Base-by-base conservation (phyloP, 164 flowering plant species). In the Paratinospora sagittata region DNA sequence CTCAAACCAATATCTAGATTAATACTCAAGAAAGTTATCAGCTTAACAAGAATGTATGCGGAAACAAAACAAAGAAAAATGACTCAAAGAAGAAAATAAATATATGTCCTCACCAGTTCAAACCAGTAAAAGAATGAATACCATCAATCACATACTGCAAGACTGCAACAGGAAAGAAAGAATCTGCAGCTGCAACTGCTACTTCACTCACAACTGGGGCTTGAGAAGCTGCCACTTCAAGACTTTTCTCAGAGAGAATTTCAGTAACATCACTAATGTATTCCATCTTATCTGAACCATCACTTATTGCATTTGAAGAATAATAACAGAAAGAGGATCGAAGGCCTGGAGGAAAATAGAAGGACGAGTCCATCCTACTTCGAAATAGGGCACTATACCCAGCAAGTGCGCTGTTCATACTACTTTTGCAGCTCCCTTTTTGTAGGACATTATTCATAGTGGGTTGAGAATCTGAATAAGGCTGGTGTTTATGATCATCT, bases 111-210 rank as follows among this genome's bases (percentile, higher is more conserved):
- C 75, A 91, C 97, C 97, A 91, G 67, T 80, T 73, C 34, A 86
- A 78, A 45, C 97, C 95, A 34, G 89, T 84, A 68, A 69, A 76
- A 24, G 77, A 71, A 79, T 91, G 97, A 69, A 89, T 78, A 19
- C 70, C 77, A 74, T 85, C 93, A 69, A 91, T 88, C 30, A 88
- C 11, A 70, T 89, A 80, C 78, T 91, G 95, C 78, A 89, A 74
- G 17, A 77, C 82, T 3, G 89, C 88, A 68, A 89, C 88, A 33
- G 89, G 86, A 3, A 70, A 68, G 45, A 39, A 81, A 60, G 89
- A 90, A 79, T 88, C 95, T 0, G 90, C 92, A 49, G 92, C 90
- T 30, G 97, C 93, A 78, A 86, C 60, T 10, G 89, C 90, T 63
- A 92, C 93, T 77, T 92, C 97, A 78, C 74, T 88, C 71, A 78